Percentiles rank a stretch among this genome's conserved stretches.
Conservation (phyloP, 768 basidiomycete species). For the Boletus sp. region DNA sequence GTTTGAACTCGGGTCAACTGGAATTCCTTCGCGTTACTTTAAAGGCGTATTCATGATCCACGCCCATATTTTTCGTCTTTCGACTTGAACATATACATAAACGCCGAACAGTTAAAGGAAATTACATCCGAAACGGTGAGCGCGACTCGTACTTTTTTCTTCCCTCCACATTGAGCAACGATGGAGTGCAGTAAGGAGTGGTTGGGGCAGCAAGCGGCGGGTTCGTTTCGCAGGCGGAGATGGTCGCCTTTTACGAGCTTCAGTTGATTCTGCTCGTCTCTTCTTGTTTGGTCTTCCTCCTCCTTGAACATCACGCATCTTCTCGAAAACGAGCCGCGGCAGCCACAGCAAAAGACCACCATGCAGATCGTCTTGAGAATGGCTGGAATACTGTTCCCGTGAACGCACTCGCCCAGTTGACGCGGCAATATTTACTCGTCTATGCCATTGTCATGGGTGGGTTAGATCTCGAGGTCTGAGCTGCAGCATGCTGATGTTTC, state of each 20-base stretch:
- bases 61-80: neutral
- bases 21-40: neutral
- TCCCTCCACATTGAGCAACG: neutral
- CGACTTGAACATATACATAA: neutral
- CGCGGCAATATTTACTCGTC: constrained; percentile 57
- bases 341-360: constrained; percentile 22
- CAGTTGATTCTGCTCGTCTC: constrained; percentile 36
- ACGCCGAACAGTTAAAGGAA: neutral
- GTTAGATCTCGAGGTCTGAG: constrained; percentile 12
- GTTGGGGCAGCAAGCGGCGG: neutral
- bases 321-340: constrained; percentile 21
- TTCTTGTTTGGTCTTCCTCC: constrained; percentile 34
- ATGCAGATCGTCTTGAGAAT: constrained; percentile 30
- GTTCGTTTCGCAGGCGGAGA: constrained; percentile 3
- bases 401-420: constrained; percentile 31
- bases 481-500: constrained; percentile 1
- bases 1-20: neutral
- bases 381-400: constrained; percentile 23
- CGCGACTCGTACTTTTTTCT: neutral
- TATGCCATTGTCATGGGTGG: constrained; percentile 74
- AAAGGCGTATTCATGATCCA: neutral
- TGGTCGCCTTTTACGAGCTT: constrained; percentile 40
- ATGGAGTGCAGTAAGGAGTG: neutral
- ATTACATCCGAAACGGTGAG: constrained; percentile 11
- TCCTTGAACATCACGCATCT: constrained; percentile 33